phyloP scores from a whole-genome alignment of 495 filamentous ascomycete genomes.

The Penicillium manginii region DNA sequence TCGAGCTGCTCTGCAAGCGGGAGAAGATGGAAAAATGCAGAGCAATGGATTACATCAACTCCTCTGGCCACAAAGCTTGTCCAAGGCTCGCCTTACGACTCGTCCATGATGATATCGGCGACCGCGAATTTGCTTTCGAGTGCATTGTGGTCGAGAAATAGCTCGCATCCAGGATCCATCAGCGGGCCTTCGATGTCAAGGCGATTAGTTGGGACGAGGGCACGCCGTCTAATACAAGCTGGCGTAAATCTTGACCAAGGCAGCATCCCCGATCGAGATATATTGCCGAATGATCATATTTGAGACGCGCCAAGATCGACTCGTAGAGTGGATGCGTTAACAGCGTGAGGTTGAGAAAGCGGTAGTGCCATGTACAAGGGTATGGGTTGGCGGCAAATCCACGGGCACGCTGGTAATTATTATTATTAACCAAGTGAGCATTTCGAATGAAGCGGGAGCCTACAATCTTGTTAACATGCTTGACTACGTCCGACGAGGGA shows the following conservation, averaged over 20 bases:
- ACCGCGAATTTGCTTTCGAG: slow-evolving; percentile 25
- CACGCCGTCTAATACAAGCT: slow-evolving; percentile 50
- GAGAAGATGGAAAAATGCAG: slow-evolving; percentile 18
- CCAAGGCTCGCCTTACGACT: slow-evolving; percentile 16
- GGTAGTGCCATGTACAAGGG: slow-evolving; percentile 50
- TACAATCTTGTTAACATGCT: slow-evolving; percentile 16
- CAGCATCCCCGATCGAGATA: slow-evolving; percentile 50
- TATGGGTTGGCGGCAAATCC: slow-evolving; percentile 28
- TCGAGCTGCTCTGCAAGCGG: slow-evolving; percentile 10
- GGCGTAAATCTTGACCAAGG: slow-evolving; percentile 49
- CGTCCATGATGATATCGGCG: slow-evolving; percentile 35
- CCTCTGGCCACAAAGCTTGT: slow-evolving; percentile 12
- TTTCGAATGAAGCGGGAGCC: neutral
- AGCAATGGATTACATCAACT: slow-evolving; percentile 17
- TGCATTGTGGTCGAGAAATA: slow-evolving; percentile 49
- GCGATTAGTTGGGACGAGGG: slow-evolving; percentile 42
- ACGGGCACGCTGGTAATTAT: slow-evolving; percentile 5
- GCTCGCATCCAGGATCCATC: slow-evolving; percentile 52
- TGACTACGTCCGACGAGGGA: slow-evolving; percentile 7
- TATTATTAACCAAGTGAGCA: neutral
- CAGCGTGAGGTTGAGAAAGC: slow-evolving; percentile 46
- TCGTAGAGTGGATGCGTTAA: slow-evolving; percentile 30
- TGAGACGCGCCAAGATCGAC: slow-evolving; percentile 33
- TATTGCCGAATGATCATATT: slow-evolving; percentile 22
- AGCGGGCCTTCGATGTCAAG: slow-evolving; percentile 49